Conservation (phyloP, 148 eudicot species). For the Rhododendron vialii region DNA sequence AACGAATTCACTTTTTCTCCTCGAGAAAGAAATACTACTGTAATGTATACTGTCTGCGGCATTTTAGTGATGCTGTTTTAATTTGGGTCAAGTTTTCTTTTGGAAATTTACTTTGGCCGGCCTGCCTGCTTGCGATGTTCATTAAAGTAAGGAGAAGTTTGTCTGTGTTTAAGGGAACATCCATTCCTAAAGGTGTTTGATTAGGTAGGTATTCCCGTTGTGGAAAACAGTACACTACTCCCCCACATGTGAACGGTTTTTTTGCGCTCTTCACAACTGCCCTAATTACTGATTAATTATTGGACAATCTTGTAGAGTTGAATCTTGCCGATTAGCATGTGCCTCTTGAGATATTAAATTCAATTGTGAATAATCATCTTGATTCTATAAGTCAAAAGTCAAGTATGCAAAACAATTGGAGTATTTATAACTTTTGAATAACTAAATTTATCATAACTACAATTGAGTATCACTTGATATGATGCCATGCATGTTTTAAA, state of each 20-base stretch:
- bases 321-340: neutral
- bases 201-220: constrained; percentile 1
- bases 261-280: neutral
- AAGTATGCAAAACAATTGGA: neutral
- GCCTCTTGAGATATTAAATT: neutral
- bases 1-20: neutral
- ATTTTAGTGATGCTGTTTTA: neutral
- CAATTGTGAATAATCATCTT: neutral
- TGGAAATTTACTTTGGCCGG: neutral
- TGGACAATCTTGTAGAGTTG: neutral
- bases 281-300: neutral
- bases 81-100: neutral
- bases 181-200: neutral
- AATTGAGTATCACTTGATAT: neutral
- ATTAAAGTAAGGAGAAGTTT: neutral
- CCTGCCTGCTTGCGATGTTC: neutral
- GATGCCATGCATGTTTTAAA: neutral
- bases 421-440: neutral
- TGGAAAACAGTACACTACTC: neutral
- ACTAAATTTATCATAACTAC: neutral
- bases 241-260: neutral
- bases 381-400: neutral
- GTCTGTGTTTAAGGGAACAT: neutral
- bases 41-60: neutral
- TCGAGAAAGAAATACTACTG: neutral